These are phyloP conservation scores for Leccinum huronense DNA, from an alignment of 1,284 basidiomycete genomes.

Conservation along the genomic window DNA sequence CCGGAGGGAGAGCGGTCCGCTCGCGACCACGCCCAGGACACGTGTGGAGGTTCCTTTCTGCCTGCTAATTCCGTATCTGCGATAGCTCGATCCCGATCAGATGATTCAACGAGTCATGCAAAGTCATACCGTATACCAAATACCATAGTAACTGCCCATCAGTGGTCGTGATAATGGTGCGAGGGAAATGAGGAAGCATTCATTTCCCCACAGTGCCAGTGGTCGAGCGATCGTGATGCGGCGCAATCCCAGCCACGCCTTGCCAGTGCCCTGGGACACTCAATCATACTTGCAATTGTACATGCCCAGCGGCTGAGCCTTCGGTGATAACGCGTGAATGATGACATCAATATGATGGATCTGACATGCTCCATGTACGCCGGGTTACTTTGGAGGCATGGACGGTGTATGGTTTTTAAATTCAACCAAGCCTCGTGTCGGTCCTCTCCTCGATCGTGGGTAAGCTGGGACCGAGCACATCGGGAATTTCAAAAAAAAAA, in stretches of 20 bases:
- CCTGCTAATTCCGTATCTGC: conserved; percentile 10
- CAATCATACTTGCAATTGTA: conserved; percentile 15
- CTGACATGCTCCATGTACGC: not conserved
- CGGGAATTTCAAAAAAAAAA: not conserved
- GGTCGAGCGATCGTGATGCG: conserved; percentile 13
- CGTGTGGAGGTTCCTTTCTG: conserved; percentile 10
- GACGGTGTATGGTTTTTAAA: not conserved
- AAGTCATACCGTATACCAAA: not conserved
- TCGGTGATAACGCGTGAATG: conserved; percentile 24
- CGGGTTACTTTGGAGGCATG: conserved; percentile 5
- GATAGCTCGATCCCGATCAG: conserved; percentile 5
- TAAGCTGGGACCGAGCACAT: conserved; percentile 13
- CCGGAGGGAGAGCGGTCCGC: not conserved
- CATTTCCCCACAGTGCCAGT: conserved; percentile 7
- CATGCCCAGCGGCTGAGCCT: not conserved
- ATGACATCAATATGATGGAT: conserved; percentile 5
- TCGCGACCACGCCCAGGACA: conserved; percentile 11
- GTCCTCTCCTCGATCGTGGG: conserved; percentile 12
- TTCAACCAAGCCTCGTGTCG: conserved; percentile 20
- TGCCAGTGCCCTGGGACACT: conserved; percentile 14
- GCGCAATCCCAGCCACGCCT: not conserved
- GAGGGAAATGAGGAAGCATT: conserved; percentile 24
- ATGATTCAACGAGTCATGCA: not conserved
- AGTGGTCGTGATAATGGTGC: conserved; percentile 8
- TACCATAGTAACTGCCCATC: conserved; percentile 5